Base-by-base conservation (phyloP, 169 alveolate species). In the Plasmodium yoelii region DNA sequence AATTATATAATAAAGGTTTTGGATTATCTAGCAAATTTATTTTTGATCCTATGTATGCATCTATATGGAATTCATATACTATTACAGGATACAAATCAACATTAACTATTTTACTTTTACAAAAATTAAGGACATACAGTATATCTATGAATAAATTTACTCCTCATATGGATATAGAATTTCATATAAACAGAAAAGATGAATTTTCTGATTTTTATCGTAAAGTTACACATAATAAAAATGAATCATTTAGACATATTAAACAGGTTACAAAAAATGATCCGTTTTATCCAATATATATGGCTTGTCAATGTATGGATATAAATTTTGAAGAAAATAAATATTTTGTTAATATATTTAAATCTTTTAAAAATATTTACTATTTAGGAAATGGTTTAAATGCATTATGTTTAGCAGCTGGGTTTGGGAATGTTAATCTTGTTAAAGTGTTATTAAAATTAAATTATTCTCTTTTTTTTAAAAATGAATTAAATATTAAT, bases 21-120 rank as follows among this genome's bases (percentile, higher is more conserved):
- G 73, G 80, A 7, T 60, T 28, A 13, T 69, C 88, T 24, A 64
- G 88, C 22, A 64, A 60, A 64, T 49, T 68, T 65, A 65, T 93
- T 4, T 71, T 94, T 64, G 95, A 92, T 72, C 93, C 96, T 34
- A 63, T 93, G 56, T 93, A 90, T 57, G 64, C 90, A 12, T 72
- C 96, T 44, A 60, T 94, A 28, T 94, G 96, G 96, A 94, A 94
- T 55, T 93, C 96, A 87, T 84, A 73, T 18, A 92, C 94, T n/a
- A 74, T 91, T 6, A 82, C 95, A 13, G 97, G 97, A 1, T 57
- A 80, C 12, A 61, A 87, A 1, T 93, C 96, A 5, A 67, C 77
- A 46, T 69, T 93, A 55, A 75, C 96, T 3, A 44, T 94, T 28
- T 18, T 74, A 26, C 60, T 91, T 42, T 73, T 89, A 56, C 95